Conservation (phyloP, 768 basidiomycete genomes). For the Auricularia heimuer region DNA sequence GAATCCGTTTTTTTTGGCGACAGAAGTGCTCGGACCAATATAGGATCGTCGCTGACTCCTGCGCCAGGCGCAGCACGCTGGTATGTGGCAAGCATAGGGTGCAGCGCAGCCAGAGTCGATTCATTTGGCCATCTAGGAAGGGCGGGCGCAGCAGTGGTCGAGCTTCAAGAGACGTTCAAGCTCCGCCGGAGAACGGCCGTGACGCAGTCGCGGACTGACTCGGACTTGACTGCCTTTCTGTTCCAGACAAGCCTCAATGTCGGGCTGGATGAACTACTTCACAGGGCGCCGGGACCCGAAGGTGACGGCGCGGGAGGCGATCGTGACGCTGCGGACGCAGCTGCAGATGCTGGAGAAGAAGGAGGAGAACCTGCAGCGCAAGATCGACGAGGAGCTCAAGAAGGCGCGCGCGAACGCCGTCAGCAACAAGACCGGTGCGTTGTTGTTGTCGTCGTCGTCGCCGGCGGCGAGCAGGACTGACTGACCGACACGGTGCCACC, state of each 20-base stretch:
- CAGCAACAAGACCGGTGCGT: conserved; percentile 84
- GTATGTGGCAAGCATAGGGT: too few species aligned
- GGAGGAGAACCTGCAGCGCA: conserved; percentile 92
- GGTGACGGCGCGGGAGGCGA: conserved; percentile 82
- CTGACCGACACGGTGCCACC: conserved; percentile 4
- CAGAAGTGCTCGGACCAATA: too few species aligned
- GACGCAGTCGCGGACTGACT: too few species aligned
- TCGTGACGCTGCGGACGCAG: conserved; percentile 86
- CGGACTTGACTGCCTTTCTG: too few species aligned
- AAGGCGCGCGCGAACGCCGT: conserved; percentile 91
- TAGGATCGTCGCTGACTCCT: too few species aligned
- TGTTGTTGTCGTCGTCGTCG: conserved; percentile 3
- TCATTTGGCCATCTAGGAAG: too few species aligned
- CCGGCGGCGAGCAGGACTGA: background rate
- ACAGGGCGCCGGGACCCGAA: conserved; percentile 74
- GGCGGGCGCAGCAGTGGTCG: too few species aligned
- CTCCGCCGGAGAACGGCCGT: too few species aligned
- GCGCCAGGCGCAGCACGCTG: too few species aligned
- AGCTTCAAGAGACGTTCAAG: too few species aligned
- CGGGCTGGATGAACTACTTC: conserved; percentile 75
- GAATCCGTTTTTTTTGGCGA: too few species aligned
- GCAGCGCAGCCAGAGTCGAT: too few species aligned
- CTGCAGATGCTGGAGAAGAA: conserved; percentile 98
- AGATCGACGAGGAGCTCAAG: conserved; percentile 88
- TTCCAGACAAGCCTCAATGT: conserved; percentile 22